phyloP scores from a whole-genome alignment of 1,284 basidiomycete genomes.

The Flammula alnicola region DNA sequence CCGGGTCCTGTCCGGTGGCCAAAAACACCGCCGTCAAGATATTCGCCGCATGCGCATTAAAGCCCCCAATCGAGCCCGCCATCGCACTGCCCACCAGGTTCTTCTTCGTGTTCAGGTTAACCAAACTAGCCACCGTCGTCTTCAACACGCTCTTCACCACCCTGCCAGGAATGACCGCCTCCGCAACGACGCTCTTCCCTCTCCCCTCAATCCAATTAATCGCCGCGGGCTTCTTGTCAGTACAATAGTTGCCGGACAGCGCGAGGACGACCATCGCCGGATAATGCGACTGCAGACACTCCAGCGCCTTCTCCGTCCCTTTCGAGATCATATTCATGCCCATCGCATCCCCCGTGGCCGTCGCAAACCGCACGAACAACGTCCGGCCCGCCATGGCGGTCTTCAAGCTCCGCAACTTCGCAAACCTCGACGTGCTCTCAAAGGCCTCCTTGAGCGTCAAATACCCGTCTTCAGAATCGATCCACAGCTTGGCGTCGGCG shows the following conservation, averaged over 20 bases:
- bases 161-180: conserved; percentile 90
- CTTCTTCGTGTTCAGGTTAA: conserved; percentile 97
- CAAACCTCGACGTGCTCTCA: conserved; percentile 93
- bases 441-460: conserved; percentile 83
- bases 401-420: conserved; percentile 82
- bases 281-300: conserved; percentile 80
- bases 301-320: conserved; percentile 93
- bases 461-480: conserved; percentile 87
- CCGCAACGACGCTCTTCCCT: conserved; percentile 97
- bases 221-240: conserved; percentile 99
- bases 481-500: conserved; percentile 87
- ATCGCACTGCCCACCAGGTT: conserved; percentile 97
- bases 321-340: conserved; percentile 99
- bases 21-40: conserved; percentile 96
- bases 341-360: conserved; percentile 98
- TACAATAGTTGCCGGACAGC: conserved; percentile 98
- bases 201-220: conserved; percentile 99
- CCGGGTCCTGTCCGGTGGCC: conserved; percentile 98
- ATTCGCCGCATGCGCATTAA: conserved; percentile 99
- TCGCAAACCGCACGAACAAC: conserved; percentile 95
- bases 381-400: conserved; percentile 89
- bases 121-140: conserved; percentile 91
- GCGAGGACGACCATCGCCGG: conserved; percentile 95
- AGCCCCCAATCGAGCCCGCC: conserved; percentile 96
- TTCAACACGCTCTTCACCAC: conserved; percentile 92